Percentiles rank a stretch among this genome's conserved stretches.
phyloP scores from a whole-genome alignment of 768 basidiomycete species.

The Rhodotorula kratochvilovae region DNA sequence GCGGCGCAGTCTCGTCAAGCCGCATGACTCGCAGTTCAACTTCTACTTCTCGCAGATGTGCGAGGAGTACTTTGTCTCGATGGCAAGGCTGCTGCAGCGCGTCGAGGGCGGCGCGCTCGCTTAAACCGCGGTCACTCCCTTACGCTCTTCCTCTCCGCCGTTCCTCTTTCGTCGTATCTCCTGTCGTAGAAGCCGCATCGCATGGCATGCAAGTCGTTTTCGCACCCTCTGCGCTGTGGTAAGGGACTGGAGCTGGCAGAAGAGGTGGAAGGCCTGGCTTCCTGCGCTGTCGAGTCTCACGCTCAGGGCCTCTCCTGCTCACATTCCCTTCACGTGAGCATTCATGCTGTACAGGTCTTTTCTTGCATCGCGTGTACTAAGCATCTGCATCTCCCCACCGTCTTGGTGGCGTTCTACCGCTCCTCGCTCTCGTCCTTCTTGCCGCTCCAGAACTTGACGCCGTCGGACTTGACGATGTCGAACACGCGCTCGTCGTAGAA shows the following conservation, averaged over 20 bases:
- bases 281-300: too few relatives aligned
- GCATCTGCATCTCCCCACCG: too few relatives aligned
- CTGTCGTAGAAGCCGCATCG: neutral
- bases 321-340: too few relatives aligned
- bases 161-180: neutral
- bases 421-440: constrained; percentile 22
- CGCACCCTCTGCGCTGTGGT: too few relatives aligned
- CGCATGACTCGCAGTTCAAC: constrained; percentile 84
- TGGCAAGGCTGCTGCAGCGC: constrained; percentile 41
- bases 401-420: too few relatives aligned
- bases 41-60: constrained; percentile 91
- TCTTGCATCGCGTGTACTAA: neutral
- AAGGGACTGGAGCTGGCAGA: too few relatives aligned
- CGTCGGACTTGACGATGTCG: neutral
- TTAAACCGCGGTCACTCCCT: neutral
- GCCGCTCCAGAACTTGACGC: constrained; percentile 24
- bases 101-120: neutral
- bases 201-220: too few relatives aligned
- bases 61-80: constrained; percentile 54
- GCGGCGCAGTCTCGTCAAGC: constrained; percentile 53
- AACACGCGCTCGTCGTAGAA: constrained; percentile 14
- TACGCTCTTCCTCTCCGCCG: too few relatives aligned
- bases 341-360: neutral
- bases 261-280: too few relatives aligned
- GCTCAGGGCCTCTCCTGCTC: too few relatives aligned